These are phyloP conservation scores for Xylariaceae sp. DNA, from an alignment of 2,329 filamentous ascomycete species.

Conservation along the genomic window DNA sequence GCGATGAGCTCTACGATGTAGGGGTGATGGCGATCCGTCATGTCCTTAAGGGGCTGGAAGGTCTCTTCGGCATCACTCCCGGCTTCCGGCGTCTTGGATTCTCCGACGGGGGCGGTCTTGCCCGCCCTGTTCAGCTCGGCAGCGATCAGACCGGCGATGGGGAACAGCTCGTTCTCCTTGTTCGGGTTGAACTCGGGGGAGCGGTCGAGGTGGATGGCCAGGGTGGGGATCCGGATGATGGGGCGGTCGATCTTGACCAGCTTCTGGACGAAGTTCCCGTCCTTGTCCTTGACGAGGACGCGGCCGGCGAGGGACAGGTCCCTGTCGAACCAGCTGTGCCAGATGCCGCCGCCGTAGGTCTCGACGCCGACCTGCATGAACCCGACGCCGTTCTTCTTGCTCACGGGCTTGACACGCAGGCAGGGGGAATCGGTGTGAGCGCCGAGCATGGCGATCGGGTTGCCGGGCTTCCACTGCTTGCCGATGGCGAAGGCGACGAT, in stretches of 20 bases:
- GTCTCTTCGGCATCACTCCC: constrained; percentile 39
- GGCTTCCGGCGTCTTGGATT: constrained; percentile 33
- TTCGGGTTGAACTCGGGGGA: constrained; percentile 85
- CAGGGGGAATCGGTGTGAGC: constrained; percentile 95
- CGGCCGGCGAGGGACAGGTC: constrained; percentile 87
- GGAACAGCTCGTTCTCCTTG: constrained; percentile 94
- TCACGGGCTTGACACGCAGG: constrained; percentile 88
- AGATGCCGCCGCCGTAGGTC: constrained; percentile 93
- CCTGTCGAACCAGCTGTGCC: constrained; percentile 98
- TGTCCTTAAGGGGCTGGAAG: constrained; percentile 70
- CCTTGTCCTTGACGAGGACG: constrained; percentile 69
- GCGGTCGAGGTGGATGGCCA: constrained; percentile 91
- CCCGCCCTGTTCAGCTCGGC: constrained; percentile 80
- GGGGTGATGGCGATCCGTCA: constrained; percentile 81
- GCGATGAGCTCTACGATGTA: constrained; percentile 83
- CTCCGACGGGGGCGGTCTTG: constrained; percentile 42
- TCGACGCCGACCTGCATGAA: constrained; percentile 95
- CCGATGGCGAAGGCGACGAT: constrained; percentile 91
- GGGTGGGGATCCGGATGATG: constrained; percentile 83
- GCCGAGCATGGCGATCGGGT: constrained; percentile 86
- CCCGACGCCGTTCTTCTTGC: constrained; percentile 78
- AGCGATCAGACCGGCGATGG: constrained; percentile 80
- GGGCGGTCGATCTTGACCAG: constrained; percentile 88
- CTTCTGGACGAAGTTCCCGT: constrained; percentile 73
- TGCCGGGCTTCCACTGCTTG: constrained; percentile 83